Conservation (phyloP, 2,329 filamentous ascomycete species). For the Paraphoma chrysanthemicola region DNA sequence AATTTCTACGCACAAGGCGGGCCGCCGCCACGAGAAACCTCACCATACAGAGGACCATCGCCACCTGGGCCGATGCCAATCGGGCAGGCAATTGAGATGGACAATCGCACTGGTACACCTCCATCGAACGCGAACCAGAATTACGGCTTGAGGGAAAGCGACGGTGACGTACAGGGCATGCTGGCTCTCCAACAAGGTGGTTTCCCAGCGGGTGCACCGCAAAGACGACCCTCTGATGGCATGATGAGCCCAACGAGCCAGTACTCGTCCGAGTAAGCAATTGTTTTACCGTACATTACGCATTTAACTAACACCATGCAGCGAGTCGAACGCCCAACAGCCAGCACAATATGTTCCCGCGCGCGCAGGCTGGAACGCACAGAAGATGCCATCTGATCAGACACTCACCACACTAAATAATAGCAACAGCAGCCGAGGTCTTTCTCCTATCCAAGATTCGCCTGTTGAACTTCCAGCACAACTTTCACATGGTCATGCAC, state of each 20-base stretch:
- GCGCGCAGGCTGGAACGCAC: slow-evolving; percentile 54
- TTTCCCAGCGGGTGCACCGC: slow-evolving; percentile 35
- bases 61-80: slow-evolving; percentile 56
- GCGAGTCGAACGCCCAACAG: slow-evolving; percentile 37
- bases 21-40: slow-evolving; percentile 49
- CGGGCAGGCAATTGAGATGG: slow-evolving; percentile 81
- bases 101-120: slow-evolving; percentile 59
- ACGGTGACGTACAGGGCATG: slow-evolving; percentile 77
- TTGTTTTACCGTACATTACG: neutral
- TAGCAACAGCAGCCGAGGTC: slow-evolving; percentile 40
- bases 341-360: slow-evolving; percentile 53
- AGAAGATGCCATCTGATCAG: slow-evolving; percentile 33
- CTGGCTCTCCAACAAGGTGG: slow-evolving; percentile 69
- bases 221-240: slow-evolving; percentile 32
- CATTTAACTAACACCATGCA: slow-evolving; percentile 27
- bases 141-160: slow-evolving; percentile 64
- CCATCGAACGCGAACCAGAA: slow-evolving; percentile 25
- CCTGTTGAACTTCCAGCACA: slow-evolving; percentile 44
- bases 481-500: slow-evolving; percentile 28
- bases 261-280: slow-evolving; percentile 76
- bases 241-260: slow-evolving; percentile 67
- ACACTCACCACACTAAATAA: slow-evolving; percentile 29
- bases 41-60: slow-evolving; percentile 65
- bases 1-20: slow-evolving; percentile 46
- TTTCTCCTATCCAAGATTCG: slow-evolving; percentile 50